Base-by-base conservation (phyloP, 2,329 filamentous ascomycete species). In the Ophiostoma ulmi region DNA sequence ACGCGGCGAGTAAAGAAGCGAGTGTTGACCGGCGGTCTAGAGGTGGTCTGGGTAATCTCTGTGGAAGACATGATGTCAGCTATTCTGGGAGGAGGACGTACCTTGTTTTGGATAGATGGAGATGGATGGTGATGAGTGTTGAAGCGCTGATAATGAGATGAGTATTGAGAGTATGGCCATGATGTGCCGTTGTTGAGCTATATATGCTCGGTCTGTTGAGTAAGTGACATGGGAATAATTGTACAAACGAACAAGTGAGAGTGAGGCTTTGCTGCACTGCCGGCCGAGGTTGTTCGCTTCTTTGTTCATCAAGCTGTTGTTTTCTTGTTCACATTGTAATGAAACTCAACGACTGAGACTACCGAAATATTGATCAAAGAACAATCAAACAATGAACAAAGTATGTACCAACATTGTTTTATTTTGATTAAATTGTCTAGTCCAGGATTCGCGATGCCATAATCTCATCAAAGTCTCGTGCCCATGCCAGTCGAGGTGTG, bases 391-490 rank as follows among this genome's bases (percentile, higher is more conserved):
- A 58, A 26, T 14, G 8, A 4, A 22, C 36, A 65, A 41, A 11
- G 35, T 4, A 63, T 17, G 13, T 35, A 8, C 3, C 14, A 1
- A 10, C 14, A 1, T 11, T 58, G 52, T 17, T 26, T 26, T 58
- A 20, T 20, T 10, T 22, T 35, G 3, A n/a, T 31, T 26, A 17
- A 61, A 13, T 2, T 3, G 22, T 13, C 36, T 22, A 67, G 13
- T 65, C 71, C 22, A 75, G 22, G 3, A 74, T 61, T 5, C 67
- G 52, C 1, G 72, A 72, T 8, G 76, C 72, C 52, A 82, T 67
- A 39, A 85, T 78, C 72, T 85, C 82, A 1, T 74, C 71, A 73
- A 83, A 84, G 74, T 83, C 76, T 36, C 77, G 78, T 8, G 82
- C 83, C 83, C 83, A 84, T 8, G 75, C 77, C 39, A 83, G 69